phyloP scores from a whole-genome alignment of 805 yeast genomes.

The Candida loeiensis region DNA sequence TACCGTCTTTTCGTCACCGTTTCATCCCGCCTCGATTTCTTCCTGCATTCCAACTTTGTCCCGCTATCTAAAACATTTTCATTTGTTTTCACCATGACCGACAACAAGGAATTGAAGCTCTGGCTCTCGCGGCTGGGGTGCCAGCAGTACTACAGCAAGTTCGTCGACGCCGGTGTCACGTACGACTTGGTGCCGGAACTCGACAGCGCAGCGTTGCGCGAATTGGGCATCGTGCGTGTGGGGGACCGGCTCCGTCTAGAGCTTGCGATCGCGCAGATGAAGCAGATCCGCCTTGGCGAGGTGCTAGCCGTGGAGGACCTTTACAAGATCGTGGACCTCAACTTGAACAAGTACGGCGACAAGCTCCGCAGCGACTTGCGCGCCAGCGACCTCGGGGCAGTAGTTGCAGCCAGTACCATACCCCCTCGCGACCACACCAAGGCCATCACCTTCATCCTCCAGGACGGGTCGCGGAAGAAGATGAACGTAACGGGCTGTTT shows the following conservation, averaged over 20 bases:
- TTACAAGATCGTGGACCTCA: conserved; percentile 17
- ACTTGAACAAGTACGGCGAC: conserved; percentile 10
- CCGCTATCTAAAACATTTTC: neutral
- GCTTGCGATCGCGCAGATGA: conserved; percentile 49
- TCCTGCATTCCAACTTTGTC: neutral
- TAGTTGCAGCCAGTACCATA: conserved; percentile 5
- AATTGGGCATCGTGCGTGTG: conserved; percentile 68
- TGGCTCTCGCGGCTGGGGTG: conserved; percentile 38
- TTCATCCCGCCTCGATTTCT: too few relatives aligned
- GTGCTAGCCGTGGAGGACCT: conserved; percentile 25
- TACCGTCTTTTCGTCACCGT: too few relatives aligned
- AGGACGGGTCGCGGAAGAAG: conserved; percentile 66
- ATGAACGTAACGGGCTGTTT: conserved; percentile 76
- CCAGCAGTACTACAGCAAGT: conserved; percentile 31
- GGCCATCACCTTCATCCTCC: conserved; percentile 63
- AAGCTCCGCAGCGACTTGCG: conserved; percentile 4
- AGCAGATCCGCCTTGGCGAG: conserved; percentile 27
- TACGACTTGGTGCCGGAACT: conserved; percentile 55
- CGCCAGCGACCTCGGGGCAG: conserved; percentile 4
- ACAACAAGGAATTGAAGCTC: conserved; percentile 25
- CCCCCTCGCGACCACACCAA: conserved; percentile 24
- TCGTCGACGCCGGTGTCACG: conserved; percentile 50
- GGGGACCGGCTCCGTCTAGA: conserved; percentile 80
- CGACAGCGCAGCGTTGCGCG: conserved; percentile 63
- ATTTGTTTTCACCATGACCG: conserved; percentile 1